Evolutionary conservation across 306 rosid species (phyloP).

Genomic region (Mimosa bimucronata): DNA sequence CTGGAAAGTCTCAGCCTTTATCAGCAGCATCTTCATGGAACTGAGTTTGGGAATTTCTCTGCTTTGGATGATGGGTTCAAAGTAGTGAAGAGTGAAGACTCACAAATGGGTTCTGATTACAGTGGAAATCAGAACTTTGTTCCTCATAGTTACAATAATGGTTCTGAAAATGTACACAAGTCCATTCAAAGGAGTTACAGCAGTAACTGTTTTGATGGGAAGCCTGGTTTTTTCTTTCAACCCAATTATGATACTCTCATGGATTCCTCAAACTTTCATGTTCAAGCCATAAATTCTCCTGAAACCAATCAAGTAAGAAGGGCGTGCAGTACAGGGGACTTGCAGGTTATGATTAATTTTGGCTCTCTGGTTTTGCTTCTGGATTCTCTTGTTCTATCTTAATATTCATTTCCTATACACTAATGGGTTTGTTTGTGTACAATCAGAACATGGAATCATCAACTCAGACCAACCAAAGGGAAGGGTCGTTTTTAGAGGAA

Average conservation of each 20-base stretch:
- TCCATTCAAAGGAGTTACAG: constrained; percentile 76
- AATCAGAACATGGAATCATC: constrained; percentile 54
- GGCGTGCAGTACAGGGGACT: constrained; percentile 77
- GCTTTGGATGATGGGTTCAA: constrained; percentile 50
- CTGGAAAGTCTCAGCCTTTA: constrained; percentile 48
- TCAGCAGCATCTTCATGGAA: constrained; percentile 15
- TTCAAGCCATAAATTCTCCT: constrained; percentile 48
- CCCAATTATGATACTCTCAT: constrained; percentile 46
- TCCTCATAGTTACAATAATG: constrained; percentile 44
- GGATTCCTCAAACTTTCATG: constrained; percentile 50
- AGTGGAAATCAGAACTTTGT: constrained; percentile 29
- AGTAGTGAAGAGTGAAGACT: constrained; percentile 73
- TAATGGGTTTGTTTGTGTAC: background rate
- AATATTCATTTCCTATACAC: background rate
- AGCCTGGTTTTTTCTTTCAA: constrained; percentile 52
- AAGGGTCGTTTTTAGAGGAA: constrained; percentile 58
- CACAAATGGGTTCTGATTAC: constrained; percentile 47
- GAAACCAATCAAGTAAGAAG: constrained; percentile 62
- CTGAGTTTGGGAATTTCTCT: constrained; percentile 43
- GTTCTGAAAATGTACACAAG: constrained; percentile 54
- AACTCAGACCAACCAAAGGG: constrained; percentile 47
- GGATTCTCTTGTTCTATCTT: background rate
- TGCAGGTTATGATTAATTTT: constrained; percentile 56
- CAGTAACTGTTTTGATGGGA: constrained; percentile 61
- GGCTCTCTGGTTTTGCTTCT: background rate